Evolutionary conservation across 495 filamentous ascomycete species (phyloP), one percentile per base, ranked within the genome.

Genomic region (Penicillium tannophilum): DNA sequence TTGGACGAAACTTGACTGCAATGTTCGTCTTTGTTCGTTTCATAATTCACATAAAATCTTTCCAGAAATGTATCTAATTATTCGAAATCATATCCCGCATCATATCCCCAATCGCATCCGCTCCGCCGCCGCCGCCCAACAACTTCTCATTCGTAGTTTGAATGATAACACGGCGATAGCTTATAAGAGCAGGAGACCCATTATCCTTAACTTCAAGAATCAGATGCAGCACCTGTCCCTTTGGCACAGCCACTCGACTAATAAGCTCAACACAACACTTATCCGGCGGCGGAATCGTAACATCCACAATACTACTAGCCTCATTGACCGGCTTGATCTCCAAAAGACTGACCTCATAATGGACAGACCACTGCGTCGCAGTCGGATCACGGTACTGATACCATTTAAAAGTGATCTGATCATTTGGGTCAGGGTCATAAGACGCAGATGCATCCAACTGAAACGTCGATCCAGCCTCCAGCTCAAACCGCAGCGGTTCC

Each of bases 351-450:
- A 80, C 76, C 54, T 81, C 69, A 23, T 62, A 55, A 5, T 67
- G 61, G 26, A 72, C 70, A 52, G 59, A 63, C 74, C 74, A 79
- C 35, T 82, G 70, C 9, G 65, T 76, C 4, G 76, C 70, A 36
- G 63, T 76, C 1, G 75, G 72, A 41, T 81, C 78, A 2, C 61
- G 55, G 43, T 81, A 81, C 41, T 82, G 79, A 51, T 66, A 79
- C 78, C 79, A 82, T n/a, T 70, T 71, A 68, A 79, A 81, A 5
- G 63, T 69, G 48, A 82, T 49, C 16, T 20, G 55, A 51, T 72
- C 70, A 26, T 62, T 58, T 20, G 58, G 58, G 55, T 82, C 79
- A 3, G 78, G 75, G 56, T 79, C 76, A 55, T 73, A 77, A 9
- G 71, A 72, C n/a, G 58, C 63, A 12, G 68, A 71, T 4, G 77